phyloP scores from a whole-genome alignment of 2,329 filamentous ascomycete genomes.

The Cordyceps javanica region DNA sequence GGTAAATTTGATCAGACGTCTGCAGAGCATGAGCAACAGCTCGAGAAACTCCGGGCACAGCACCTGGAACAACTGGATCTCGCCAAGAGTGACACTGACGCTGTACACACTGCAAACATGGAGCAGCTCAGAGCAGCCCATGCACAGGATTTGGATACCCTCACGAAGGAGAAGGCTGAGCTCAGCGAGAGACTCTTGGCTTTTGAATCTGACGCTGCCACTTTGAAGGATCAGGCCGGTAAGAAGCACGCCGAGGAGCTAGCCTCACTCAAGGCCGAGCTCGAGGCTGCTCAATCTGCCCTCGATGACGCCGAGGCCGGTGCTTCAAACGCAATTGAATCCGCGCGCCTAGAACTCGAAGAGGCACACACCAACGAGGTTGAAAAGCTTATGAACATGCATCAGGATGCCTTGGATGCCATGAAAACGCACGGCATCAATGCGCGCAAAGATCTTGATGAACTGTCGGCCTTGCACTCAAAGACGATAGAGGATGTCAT shows the following conservation, averaged over 20 bases:
- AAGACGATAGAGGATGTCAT: conserved; percentile 34
- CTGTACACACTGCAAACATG: not conserved
- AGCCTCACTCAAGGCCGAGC: conserved; percentile 27
- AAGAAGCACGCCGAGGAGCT: conserved; percentile 30
- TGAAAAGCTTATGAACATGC: conserved; percentile 38
- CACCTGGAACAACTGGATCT: conserved; percentile 2
- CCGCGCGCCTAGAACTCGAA: conserved; percentile 39
- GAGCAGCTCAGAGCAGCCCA: not conserved
- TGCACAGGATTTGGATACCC: conserved; percentile 28
- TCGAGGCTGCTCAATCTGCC: conserved; percentile 36
- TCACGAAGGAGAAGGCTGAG: conserved; percentile 21
- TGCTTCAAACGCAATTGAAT: conserved; percentile 39
- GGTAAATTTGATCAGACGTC: conserved; percentile 12
- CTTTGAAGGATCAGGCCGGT: conserved; percentile 22
- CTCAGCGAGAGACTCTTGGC: conserved; percentile 26
- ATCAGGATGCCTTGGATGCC: conserved; percentile 35
- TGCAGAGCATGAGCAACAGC: conserved; percentile 1
- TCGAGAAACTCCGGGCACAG: not conserved
- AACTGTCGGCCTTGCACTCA: conserved; percentile 30
- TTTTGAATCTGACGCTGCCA: conserved; percentile 16
- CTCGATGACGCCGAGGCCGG: conserved; percentile 39
- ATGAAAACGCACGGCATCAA: conserved; percentile 34
- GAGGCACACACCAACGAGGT: conserved; percentile 41
- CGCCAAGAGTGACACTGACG: not conserved
- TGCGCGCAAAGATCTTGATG: conserved; percentile 38